phyloP scores from a whole-genome alignment of 208 protist species.

The Crithidia acanthocephali region DNA sequence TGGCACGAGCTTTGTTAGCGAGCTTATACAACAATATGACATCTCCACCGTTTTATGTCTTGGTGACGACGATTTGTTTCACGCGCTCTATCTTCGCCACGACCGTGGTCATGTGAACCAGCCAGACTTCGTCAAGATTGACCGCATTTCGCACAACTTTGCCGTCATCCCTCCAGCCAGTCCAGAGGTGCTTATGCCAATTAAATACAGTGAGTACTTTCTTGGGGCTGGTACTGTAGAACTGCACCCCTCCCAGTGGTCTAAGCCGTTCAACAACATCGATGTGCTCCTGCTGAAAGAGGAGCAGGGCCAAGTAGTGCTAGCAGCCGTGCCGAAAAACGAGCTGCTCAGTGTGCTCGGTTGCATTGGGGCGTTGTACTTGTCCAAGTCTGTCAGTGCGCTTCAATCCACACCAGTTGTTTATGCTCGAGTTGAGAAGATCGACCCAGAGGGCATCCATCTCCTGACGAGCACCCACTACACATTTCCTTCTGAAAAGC shows the following conservation, averaged over 20 bases:
- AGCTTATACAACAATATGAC: slow-evolving; percentile 63
- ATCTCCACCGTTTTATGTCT: slow-evolving; percentile 73
- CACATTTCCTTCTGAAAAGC: slow-evolving; percentile 70
- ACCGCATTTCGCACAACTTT: slow-evolving; percentile 69
- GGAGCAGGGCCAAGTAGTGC: slow-evolving; percentile 49
- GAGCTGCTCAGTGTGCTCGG: slow-evolving; percentile 74
- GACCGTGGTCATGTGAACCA: slow-evolving; percentile 29
- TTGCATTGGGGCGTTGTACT: slow-evolving; percentile 75
- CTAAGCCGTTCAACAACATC: slow-evolving; percentile 64
- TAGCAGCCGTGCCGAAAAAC: slow-evolving; percentile 54
- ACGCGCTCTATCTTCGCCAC: slow-evolving; percentile 48
- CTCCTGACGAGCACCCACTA: slow-evolving; percentile 82
- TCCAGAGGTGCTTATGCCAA: slow-evolving; percentile 45
- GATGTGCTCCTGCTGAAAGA: slow-evolving; percentile 77
- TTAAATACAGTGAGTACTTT: slow-evolving; percentile 70
- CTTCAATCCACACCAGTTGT: slow-evolving; percentile 64
- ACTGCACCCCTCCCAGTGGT: slow-evolving; percentile 69
- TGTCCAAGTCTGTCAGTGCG: slow-evolving; percentile 37
- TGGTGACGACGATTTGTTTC: slow-evolving; percentile 82
- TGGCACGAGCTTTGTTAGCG: slow-evolving; percentile 68
- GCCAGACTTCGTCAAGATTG: slow-evolving; percentile 41
- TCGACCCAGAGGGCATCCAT: slow-evolving; percentile 70
- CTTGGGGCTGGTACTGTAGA: slow-evolving; percentile 61
- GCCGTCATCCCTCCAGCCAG: slow-evolving; percentile 29
- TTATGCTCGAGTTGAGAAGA: slow-evolving; percentile 64